Conservation (phyloP, 495 filamentous ascomycete genomes). For the Sabuloglossum arenarium region DNA sequence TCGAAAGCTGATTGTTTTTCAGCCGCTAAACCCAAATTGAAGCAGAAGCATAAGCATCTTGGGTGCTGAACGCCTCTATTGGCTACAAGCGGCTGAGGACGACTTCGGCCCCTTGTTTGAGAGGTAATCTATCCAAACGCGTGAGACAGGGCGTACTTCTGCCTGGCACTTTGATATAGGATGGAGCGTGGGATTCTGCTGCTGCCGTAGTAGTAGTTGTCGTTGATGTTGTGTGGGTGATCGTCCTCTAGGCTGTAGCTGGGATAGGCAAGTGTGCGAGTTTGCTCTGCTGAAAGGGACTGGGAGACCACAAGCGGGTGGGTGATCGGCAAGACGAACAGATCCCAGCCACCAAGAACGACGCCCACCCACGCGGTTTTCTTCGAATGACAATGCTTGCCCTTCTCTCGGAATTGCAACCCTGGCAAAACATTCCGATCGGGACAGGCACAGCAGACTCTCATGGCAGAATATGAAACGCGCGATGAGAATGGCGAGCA, state of each 20-base stretch:
- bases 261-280: not conserved
- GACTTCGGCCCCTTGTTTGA: constrained; percentile 2
- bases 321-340: not conserved
- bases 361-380: not conserved
- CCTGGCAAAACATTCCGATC: constrained; percentile 1
- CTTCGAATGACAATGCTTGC: not conserved
- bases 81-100: not conserved
- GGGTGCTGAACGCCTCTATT: too few species aligned
- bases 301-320: not conserved
- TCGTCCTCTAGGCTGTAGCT: not conserved
- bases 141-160: not conserved
- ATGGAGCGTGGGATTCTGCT: not conserved
- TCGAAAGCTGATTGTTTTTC: too few species aligned
- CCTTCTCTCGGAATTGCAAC: not conserved
- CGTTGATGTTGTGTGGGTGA: too few species aligned
- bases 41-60: too few species aligned
- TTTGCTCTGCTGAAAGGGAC: not conserved
- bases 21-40: too few species aligned
- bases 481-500: not conserved
- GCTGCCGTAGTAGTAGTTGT: not conserved
- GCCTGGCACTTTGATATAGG: not conserved
- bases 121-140: not conserved
- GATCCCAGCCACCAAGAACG: constrained; percentile 2
- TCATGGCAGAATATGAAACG: not conserved
- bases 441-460: not conserved